Base-by-base conservation (phyloP, 176 grass and related monocot species). In the Bonia amplexicaulis region DNA sequence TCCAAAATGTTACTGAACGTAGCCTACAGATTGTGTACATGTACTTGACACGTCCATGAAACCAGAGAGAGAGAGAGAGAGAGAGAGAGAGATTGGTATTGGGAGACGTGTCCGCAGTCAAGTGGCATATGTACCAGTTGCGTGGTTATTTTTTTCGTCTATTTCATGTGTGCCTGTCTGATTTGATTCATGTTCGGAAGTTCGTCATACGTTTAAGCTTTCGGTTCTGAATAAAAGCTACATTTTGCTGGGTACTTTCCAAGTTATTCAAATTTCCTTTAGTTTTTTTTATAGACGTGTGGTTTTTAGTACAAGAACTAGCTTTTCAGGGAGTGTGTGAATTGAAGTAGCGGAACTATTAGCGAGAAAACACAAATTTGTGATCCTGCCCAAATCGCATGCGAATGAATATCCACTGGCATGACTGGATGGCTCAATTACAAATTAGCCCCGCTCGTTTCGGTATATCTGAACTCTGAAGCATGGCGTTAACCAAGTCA, bases 1-100 rank as follows among this genome's bases (percentile, higher is more conserved):
- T 51, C 93, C 93, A 3, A 85, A 33, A 19, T 96, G 91, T 42
- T 58, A 68, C 40, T 84, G 65, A 63, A 42, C 31, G 29, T 15
- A 26, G 51, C 2, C 26, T 12, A 5, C 9, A 14, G 9, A 48
- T 33, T 59, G 17, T 4, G 16, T 44, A n/a, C n/a, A n/a, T n/a
- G 8, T 8, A 9, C 49, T 27, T 48, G 62, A 69, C 27, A 22
- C 5, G 39, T 68, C 57, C 39, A 6, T 46, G 10, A 6, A 61
- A 22, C 22, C 1, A 47, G 39, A 39, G 9, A 16, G 3, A 64
- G 41, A 42, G 41, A 42, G 54, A 58, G 54, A n/a, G 40, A 9
- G 40, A 42, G 40, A 42, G 8, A 44, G 42, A 44, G 55, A 58
- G 55, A n/a, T n/a, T n/a, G 22, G 20, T 12, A 17, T 45, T 42